Conservation (phyloP, 2,329 filamentous ascomycete species). For the Ophioceras dolichostomum region DNA sequence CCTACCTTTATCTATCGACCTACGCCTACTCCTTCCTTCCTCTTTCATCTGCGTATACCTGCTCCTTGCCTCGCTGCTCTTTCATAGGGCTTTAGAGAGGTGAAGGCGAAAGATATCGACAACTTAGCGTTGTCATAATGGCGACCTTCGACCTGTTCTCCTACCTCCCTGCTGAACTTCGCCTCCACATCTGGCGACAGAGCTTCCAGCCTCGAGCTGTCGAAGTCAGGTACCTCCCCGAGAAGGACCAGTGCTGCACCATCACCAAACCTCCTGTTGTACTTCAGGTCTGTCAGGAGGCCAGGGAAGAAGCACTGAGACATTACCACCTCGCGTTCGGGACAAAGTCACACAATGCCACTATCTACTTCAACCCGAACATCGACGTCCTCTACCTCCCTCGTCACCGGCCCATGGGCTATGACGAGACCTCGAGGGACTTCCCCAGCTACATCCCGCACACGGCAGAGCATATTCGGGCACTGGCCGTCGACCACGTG, state of each 20-base stretch:
- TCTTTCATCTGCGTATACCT: no score
- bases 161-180: constrained; percentile 23
- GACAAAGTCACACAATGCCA: constrained; percentile 16
- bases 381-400: constrained; percentile 26
- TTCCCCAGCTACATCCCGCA: constrained; percentile 23
- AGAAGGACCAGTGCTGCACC: constrained; percentile 22
- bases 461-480: constrained; percentile 19
- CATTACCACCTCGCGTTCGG: constrained; percentile 23
- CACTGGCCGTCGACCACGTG: constrained; percentile 33
- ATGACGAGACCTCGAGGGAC: constrained; percentile 26
- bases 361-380: constrained; percentile 24
- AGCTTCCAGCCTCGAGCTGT: constrained; percentile 23
- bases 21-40: no score
- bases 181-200: constrained; percentile 26
- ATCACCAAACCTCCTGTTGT: constrained; percentile 24
- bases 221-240: constrained; percentile 23
- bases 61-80: no score
- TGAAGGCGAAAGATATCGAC: no score
- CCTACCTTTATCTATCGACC: no score
- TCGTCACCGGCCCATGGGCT: constrained; percentile 23
- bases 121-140: no score
- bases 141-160: constrained; percentile 17
- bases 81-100: no score
- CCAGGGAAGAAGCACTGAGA: constrained; percentile 25
- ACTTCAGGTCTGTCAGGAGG: constrained; percentile 28